phyloP scores from a whole-genome alignment of 1,139 yeast genomes.

The Hyphopichia pseudoburtonii region DNA sequence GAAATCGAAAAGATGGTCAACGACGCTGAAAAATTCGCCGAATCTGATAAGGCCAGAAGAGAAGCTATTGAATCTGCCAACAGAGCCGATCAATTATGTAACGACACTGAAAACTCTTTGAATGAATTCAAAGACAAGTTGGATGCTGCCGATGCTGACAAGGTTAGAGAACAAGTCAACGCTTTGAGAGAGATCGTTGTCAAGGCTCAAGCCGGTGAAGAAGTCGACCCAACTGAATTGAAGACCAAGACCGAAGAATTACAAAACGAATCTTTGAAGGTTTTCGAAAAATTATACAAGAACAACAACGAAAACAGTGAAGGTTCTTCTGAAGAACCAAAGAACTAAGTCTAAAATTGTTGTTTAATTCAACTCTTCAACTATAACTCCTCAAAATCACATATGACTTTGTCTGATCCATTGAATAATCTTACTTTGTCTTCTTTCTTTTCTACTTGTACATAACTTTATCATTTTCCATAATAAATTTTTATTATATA shows the following conservation, averaged over 20 bases:
- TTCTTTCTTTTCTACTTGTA: neutral
- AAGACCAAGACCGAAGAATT: conserved; percentile 93
- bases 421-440: neutral
- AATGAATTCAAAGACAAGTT: conserved; percentile 93
- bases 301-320: conserved; percentile 44
- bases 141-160: conserved; percentile 83
- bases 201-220: conserved; percentile 93
- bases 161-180: conserved; percentile 74
- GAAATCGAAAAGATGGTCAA: conserved; percentile 98
- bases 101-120: conserved; percentile 93
- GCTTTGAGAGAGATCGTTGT: conserved; percentile 87
- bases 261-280: conserved; percentile 87
- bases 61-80: conserved; percentile 94
- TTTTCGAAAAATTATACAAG: conserved; percentile 96
- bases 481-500: neutral
- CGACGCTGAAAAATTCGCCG: conserved; percentile 98
- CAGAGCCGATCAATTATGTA: conserved; percentile 96
- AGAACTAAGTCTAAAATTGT: too few relatives aligned
- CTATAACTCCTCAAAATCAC: too few relatives aligned
- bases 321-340: conserved; percentile 39
- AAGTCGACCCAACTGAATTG: conserved; percentile 77
- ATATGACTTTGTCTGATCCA: too few relatives aligned
- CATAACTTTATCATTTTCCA: neutral
- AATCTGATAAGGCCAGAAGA: conserved; percentile 92
- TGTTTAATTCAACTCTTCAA: conserved; percentile 3